These are phyloP conservation scores for Ceratocystis colombiana DNA, from an alignment of 2,329 filamentous ascomycete genomes.

Conservation along the genomic window DNA sequence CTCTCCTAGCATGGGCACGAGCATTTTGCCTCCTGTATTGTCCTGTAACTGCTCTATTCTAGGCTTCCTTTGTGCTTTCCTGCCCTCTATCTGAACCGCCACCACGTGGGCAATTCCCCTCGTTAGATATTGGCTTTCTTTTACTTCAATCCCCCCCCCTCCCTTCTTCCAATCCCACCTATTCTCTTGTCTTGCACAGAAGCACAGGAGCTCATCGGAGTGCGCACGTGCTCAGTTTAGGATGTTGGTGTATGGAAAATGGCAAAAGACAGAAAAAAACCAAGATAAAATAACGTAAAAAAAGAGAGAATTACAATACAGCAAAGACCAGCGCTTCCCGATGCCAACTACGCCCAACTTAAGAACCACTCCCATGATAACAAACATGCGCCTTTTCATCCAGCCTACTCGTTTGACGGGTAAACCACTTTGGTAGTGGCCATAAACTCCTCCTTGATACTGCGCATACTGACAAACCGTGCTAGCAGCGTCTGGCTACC, in stretches of 20 bases:
- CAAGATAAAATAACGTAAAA: conserved; percentile 12
- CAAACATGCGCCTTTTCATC: too few relatives aligned
- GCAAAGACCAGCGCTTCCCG: conserved; percentile 8
- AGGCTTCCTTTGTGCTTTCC: too few relatives aligned
- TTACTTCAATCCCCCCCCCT: not conserved
- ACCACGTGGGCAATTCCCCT: not conserved
- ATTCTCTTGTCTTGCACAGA: not conserved
- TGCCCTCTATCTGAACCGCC: not conserved
- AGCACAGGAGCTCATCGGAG: not conserved
- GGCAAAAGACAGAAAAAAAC: not conserved
- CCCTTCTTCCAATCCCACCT: not conserved
- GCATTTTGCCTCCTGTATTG: too few relatives aligned
- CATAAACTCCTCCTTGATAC: conserved; percentile 66
- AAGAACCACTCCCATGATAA: not conserved
- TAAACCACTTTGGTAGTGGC: conserved; percentile 54
- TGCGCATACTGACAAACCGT: conserved; percentile 56
- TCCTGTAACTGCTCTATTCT: too few relatives aligned
- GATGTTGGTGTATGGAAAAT: not conserved
- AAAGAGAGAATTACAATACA: conserved; percentile 6
- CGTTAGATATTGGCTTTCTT: not conserved
- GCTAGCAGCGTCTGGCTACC: conserved; percentile 54
- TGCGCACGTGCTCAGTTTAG: conserved; percentile 3
- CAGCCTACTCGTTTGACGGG: conserved; percentile 53
- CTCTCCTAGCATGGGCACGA: too few relatives aligned
- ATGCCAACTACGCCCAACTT: conserved; percentile 14